Conservation (phyloP, 805 yeast genomes). For the Candida wancherniae region DNA sequence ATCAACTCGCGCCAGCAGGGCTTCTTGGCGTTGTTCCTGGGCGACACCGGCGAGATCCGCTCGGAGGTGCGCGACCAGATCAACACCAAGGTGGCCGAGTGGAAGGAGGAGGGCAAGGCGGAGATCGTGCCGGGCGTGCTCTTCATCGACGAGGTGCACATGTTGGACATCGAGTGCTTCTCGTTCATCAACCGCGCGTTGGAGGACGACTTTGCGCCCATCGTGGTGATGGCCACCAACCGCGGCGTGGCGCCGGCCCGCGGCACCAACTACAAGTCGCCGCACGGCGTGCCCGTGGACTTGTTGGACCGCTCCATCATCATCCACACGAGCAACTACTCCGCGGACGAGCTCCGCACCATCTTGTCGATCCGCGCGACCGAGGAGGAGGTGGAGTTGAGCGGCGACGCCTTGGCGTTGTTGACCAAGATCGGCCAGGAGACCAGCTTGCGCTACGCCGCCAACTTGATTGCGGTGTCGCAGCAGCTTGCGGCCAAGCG, state of each 20-base stretch:
- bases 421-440: conserved; percentile 87
- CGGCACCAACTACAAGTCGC: conserved; percentile 89
- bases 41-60: conserved; percentile 97
- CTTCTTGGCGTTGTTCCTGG: conserved; percentile 88
- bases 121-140: conserved; percentile 96
- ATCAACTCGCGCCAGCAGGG: conserved; percentile 98
- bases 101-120: conserved; percentile 99
- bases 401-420: conserved; percentile 77
- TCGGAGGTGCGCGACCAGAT: conserved; percentile 95
- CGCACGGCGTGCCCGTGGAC: conserved; percentile 97
- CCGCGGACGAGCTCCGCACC: conserved; percentile 76
- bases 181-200: conserved; percentile 93
- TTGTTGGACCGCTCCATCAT: conserved; percentile 90
- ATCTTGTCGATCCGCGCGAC: conserved; percentile 86
- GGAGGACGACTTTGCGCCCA: conserved; percentile 95
- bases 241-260: conserved; percentile 91
- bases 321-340: conserved; percentile 77
- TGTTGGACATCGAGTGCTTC: conserved; percentile 96
- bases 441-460: conserved; percentile 87
- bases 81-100: conserved; percentile 93
- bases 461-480: conserved; percentile 86
- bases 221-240: conserved; percentile 95
- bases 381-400: conserved; percentile 87
- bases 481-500: conserved; percentile 82
- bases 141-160: conserved; percentile 96